Percentiles rank a stretch among this genome's conserved stretches.
Evolutionary conservation across 257 asterid species (phyloP).

Genomic region (Cruciata laevipes): DNA sequence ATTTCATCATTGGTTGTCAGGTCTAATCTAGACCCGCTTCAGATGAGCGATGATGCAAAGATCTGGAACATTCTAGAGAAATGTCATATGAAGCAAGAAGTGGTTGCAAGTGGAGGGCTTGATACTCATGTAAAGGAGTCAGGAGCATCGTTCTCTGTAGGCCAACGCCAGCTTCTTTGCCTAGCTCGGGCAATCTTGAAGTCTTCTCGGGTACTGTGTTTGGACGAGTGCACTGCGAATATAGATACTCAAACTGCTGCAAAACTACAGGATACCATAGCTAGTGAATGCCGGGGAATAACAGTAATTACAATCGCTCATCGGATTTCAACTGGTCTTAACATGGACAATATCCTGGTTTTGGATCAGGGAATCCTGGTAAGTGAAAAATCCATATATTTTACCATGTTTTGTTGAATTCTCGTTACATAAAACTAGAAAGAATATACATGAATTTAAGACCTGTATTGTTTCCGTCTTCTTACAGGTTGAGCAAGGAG

Average conservation of each 20-base stretch:
- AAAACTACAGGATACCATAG: slow-evolving; percentile 62
- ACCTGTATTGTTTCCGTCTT: background rate
- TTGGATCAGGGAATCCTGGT: slow-evolving; percentile 81
- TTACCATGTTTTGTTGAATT: too few species aligned
- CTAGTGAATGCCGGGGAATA: slow-evolving; percentile 44
- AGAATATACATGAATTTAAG: background rate
- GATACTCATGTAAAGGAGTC: slow-evolving; percentile 63
- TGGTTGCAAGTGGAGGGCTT: slow-evolving; percentile 76
- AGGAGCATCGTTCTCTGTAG: slow-evolving; percentile 87
- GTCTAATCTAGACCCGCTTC: slow-evolving; percentile 67
- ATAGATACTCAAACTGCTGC: slow-evolving; percentile 80
- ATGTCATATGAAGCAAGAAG: slow-evolving; percentile 81
- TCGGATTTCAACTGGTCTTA: slow-evolving; percentile 74
- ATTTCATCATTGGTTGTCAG: slow-evolving; percentile 32
- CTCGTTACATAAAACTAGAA: too few species aligned
- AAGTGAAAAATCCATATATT: background rate
- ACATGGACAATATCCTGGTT: slow-evolving; percentile 65
- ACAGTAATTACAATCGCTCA: slow-evolving; percentile 84
- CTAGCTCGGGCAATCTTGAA: slow-evolving; percentile 89
- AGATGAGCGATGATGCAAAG: slow-evolving; percentile 38
- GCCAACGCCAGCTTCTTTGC: slow-evolving; percentile 93
- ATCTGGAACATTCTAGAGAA: slow-evolving; percentile 68
- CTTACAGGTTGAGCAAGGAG: slow-evolving; percentile 41
- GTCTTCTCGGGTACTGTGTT: slow-evolving; percentile 77
- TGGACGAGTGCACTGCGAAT: slow-evolving; percentile 91